A percentile compares a stretch with the other conserved stretches of the same genome.
Conservation (phyloP, 345 rosid species). For the Sapria himalayana region DNA sequence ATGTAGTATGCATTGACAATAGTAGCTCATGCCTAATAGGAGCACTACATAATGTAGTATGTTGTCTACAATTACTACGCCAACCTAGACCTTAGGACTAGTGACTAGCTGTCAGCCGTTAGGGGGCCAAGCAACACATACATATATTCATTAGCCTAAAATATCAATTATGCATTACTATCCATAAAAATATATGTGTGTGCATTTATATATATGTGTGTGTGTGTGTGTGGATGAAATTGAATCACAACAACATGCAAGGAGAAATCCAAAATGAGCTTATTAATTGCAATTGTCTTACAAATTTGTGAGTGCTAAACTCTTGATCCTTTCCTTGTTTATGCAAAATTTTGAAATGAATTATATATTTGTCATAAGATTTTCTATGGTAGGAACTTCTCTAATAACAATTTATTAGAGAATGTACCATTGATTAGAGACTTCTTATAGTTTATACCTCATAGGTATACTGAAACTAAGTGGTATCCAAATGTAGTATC, state of each 20-base stretch:
- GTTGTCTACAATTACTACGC: no score
- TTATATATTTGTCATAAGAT: background rate
- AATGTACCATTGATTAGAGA: slow-evolving; percentile 34
- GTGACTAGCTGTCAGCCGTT: no score
- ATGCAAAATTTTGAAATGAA: background rate
- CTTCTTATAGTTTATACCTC: slow-evolving; percentile 39
- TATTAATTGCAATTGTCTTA: slow-evolving; percentile 53
- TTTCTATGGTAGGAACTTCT: slow-evolving; percentile 39
- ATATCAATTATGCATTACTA: background rate
- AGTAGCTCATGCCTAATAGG: no score
- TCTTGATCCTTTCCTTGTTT: background rate
- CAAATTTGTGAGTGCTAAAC: slow-evolving; percentile 26
- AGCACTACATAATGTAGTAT: no score
- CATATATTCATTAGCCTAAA: background rate
- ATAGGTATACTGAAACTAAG: slow-evolving; percentile 55
- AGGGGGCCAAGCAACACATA: no score
- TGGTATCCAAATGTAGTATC: no score
- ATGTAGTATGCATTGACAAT: no score
- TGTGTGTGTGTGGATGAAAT: no score
- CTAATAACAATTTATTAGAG: slow-evolving; percentile 76
- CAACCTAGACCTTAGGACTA: no score
- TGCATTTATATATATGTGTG: no score
- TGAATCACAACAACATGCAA: slow-evolving; percentile 51
- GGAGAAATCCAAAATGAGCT: slow-evolving; percentile 78
- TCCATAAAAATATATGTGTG: no score